Base-by-base conservation (phyloP, 2,329 filamentous ascomycete species). In the Pseudogymnoascus sp. region DNA sequence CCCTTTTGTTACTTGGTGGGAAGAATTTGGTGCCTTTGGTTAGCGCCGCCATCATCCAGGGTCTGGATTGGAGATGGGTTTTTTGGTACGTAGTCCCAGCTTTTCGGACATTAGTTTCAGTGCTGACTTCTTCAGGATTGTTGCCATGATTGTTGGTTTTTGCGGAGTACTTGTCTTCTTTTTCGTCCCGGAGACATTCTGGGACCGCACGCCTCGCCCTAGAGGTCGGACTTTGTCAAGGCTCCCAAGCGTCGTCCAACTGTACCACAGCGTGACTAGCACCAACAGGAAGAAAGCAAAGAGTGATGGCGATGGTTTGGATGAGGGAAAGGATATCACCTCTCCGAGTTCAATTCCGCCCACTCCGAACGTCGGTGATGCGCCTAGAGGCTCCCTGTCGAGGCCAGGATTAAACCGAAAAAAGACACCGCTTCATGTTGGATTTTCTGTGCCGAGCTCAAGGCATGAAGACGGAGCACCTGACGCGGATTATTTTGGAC, bases 181-280 rank as follows among this genome's bases (percentile, higher is more conserved):
- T 65, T 96, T 96, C 69, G 90, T 96, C 0, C 93, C 93, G 0
- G 93, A 97, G 76, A 96, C 92, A 0, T 97, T 96, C 68, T 97
- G 93, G 93, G 92, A 97, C 74, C 82, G 93, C 59, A 88, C 88
- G 2, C 92, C 93, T 23, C 66, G 69, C n/a, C 67, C 71, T 15
- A 70, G 67, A 53, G 35, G 38, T n/a, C 28, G 59, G 13, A 42
- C 59, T 2, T 26, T 35, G 11, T 66, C 68, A 3, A 65, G 61
- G 28, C 63, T 67, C 19, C 60, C 62, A 6, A 67, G 69, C 36
- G 66, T 53, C 23, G 26, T 65, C 5, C 68, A 67, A 17, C 21
- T 69, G 5, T 67, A 71, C 44, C 64, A 66, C 8, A 61, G 40
- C 13, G 64, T 64, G 28, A 65, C 44, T 53, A 50, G 44, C 28